A percentile compares a stretch with the other conserved stretches of the same genome.
Evolutionary conservation across 2,329 filamentous ascomycete genomes (phyloP).

Genomic region (Achaetomium macrosporum): DNA sequence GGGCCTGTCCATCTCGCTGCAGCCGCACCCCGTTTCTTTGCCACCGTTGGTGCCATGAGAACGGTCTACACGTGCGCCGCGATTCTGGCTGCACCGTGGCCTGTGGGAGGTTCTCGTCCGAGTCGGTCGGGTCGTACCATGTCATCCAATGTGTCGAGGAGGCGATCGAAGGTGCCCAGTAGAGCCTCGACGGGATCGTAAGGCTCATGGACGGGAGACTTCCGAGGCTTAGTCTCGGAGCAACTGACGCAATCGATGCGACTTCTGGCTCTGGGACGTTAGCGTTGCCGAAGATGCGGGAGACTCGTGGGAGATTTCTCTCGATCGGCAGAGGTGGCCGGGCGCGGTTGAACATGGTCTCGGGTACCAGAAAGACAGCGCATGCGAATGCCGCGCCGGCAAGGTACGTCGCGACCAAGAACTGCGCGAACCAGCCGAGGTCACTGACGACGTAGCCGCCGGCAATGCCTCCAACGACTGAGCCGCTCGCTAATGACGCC

Average conservation of each 20-base stretch:
- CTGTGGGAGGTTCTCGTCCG: too few species aligned
- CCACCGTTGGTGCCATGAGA: too few species aligned
- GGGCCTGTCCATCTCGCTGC: too few species aligned
- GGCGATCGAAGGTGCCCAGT: conserved; percentile 3
- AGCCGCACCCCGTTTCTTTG: too few species aligned
- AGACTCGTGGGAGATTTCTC: conserved; percentile 9
- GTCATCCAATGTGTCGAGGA: conserved; percentile 3
- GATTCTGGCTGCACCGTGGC: too few species aligned
- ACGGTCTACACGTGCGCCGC: too few species aligned
- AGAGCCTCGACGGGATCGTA: conserved; percentile 19
- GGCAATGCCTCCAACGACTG: conserved; percentile 30
- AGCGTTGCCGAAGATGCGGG: conserved; percentile 1
- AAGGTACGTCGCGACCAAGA: conserved; percentile 29
- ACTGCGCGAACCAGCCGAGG: conserved; percentile 31
- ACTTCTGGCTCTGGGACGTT: neutral
- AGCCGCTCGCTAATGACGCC: conserved; percentile 28
- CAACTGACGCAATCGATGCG: neutral
- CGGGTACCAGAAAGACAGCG: conserved; percentile 30
- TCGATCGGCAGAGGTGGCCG: conserved; percentile 14
- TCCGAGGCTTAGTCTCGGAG: conserved; percentile 17
- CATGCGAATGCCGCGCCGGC: conserved; percentile 25
- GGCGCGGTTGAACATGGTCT: conserved; percentile 29
- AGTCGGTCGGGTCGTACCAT: conserved; percentile 13
- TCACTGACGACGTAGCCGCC: conserved; percentile 33
- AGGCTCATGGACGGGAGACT: conserved; percentile 21